Evolutionary conservation across 2,329 filamentous ascomycete genomes (phyloP), one percentile per base, ranked within the genome.

Genomic region (Monilinia laxa): DNA sequence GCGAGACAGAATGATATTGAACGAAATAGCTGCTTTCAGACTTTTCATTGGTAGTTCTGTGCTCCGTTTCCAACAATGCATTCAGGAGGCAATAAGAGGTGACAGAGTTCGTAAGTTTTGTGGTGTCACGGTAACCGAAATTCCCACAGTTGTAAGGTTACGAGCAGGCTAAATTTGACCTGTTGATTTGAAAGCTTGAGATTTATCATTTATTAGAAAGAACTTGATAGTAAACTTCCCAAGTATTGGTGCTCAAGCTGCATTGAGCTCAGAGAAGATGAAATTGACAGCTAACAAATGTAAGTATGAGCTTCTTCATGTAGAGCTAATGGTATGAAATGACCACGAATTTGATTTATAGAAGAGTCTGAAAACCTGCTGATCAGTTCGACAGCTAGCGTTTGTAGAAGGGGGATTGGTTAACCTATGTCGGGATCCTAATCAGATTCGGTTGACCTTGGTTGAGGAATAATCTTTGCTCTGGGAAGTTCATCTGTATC

Each of bases 401-500:
- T 25, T 49, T 6, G 20, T 28, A 10, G 31, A 51, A 20, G 28
- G 25, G 5, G 7, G 18, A 23, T 56, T 4, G n/a, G 40, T 38
- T 38, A 28, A 6, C n/a, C 10, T 14, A 47, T 38, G 12, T 20
- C 23, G 11, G 23, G 14, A 25, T 16, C 23, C 31, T 35, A 35
- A 54, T 64, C 12, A 25, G 70, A 69, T 35, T 45, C 58, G 11
- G 62, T 45, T 0, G 69, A 70, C 16, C 68, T 71, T 7, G 70
- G 70, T 25, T 70, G 54, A 0, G 69, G 72, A 12, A 75, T 64
- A 23, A 75, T 68, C 40, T 72, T 74, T 25, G 70, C 71, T 62
- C 70, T 54, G 2, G 73, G 71, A 9, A 52, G 55, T 45, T 69
- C 57, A 0, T 62, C 51, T 7, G 79, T 88, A 76, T 93, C 88